Evolutionary conservation across 345 rosid species (phyloP).

Genomic region (Schrenkiella parvula): DNA sequence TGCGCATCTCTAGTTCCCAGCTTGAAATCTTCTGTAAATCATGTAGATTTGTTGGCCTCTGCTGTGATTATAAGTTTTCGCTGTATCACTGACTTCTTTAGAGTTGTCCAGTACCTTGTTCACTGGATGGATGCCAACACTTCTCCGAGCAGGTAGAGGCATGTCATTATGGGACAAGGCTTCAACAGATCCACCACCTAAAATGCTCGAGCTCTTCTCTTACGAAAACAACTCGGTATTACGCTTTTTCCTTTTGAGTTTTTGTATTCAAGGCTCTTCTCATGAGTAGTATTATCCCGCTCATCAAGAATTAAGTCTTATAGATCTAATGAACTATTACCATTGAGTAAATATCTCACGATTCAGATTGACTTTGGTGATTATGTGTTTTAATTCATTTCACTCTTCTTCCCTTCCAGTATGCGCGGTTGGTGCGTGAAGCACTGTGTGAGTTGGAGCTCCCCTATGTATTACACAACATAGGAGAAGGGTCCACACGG

Average conservation of each 20-base stretch:
- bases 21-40: not conserved
- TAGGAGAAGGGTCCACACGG: conserved; percentile 56
- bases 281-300: not conserved
- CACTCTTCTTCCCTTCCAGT: conserved; percentile 31
- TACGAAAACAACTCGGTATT: conserved; percentile 68
- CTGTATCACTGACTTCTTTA: conserved; percentile 6
- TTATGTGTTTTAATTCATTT: not conserved
- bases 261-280: conserved; percentile 9
- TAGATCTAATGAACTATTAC: not conserved
- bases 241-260: not conserved
- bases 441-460: conserved; percentile 85
- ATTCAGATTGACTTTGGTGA: not conserved
- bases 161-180: conserved; percentile 78
- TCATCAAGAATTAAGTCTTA: not conserved
- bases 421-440: conserved; percentile 76
- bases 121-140: conserved; percentile 89
- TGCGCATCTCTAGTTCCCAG: conserved; percentile 17
- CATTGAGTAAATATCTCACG: not conserved
- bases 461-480: conserved; percentile 70
- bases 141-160: conserved; percentile 84
- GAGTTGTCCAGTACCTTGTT: conserved; percentile 55
- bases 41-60: not conserved
- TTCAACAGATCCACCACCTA: conserved; percentile 40
- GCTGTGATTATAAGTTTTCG: not conserved
- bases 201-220: conserved; percentile 70